These are phyloP conservation scores for Sedum album DNA, from an alignment of 164 flowering plant genomes.

Conservation along the genomic window DNA sequence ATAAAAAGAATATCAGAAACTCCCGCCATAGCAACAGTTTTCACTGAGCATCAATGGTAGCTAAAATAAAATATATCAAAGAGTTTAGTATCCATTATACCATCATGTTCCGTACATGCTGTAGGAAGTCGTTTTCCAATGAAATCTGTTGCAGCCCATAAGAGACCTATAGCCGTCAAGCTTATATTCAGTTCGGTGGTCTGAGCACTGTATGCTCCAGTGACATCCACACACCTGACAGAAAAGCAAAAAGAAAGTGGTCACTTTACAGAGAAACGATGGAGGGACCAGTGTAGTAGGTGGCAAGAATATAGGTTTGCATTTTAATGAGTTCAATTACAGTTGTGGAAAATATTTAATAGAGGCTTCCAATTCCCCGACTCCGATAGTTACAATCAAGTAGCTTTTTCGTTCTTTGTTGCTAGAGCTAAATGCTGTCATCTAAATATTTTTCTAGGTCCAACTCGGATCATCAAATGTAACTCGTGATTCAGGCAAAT, in stretches of 20 bases:
- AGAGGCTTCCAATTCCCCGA: background rate
- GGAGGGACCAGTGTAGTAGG: background rate
- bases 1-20: slow-evolving; percentile 16
- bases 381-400: background rate
- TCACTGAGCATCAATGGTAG: background rate
- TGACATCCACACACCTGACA: slow-evolving; percentile 87
- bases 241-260: background rate
- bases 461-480: background rate
- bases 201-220: slow-evolving; percentile 91
- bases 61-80: background rate
- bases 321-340: background rate
- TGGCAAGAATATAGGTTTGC: background rate
- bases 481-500: background rate
- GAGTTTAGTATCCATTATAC: slow-evolving; percentile 27
- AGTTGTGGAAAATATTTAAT: background rate
- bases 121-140: slow-evolving; percentile 56
- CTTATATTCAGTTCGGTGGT: slow-evolving; percentile 94
- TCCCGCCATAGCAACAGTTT: slow-evolving; percentile 15
- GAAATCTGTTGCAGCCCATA: slow-evolving; percentile 95
- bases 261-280: background rate
- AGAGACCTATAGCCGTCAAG: slow-evolving; percentile 88
- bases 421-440: background rate
- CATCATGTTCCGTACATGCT: slow-evolving; percentile 26
- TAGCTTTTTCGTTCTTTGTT: background rate
- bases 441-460: too few species aligned